Evolutionary conservation across 2,329 filamentous ascomycete species (phyloP).

Genomic region (Cryphonectria nitschkei): DNA sequence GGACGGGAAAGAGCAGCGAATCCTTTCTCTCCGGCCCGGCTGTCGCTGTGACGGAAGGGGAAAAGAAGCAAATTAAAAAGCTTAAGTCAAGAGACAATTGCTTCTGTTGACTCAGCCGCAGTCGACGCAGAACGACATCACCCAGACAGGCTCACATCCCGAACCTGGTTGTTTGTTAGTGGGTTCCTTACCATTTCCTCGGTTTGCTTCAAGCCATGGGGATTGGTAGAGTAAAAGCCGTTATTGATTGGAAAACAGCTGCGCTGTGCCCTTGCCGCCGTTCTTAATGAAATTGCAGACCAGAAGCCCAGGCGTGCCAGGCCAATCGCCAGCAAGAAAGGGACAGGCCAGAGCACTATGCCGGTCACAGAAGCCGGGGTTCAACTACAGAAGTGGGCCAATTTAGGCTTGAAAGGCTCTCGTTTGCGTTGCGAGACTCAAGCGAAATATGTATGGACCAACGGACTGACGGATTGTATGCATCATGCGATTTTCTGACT

Average conservation of each 20-base stretch:
- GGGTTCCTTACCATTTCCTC: neutral
- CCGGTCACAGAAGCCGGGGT: neutral
- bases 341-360: neutral
- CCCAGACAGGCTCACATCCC: constrained; percentile 9
- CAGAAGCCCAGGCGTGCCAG: neutral
- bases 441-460: neutral
- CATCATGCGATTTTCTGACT: neutral
- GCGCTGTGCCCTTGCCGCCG: neutral
- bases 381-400: neutral
- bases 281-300: neutral
- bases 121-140: neutral
- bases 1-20: neutral
- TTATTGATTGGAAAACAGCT: no score
- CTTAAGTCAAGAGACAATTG: neutral
- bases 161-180: neutral
- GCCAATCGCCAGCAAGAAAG: neutral
- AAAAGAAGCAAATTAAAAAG: no score
- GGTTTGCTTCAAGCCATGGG: neutral
- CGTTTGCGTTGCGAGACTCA: neutral
- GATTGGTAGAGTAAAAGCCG: neutral
- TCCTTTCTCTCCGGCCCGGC: no score
- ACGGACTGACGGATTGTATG: neutral
- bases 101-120: no score
- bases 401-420: neutral
- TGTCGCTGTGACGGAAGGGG: neutral